Percentiles rank a stretch among this genome's conserved stretches.
Evolutionary conservation across 192 early-diverging fungal species (phyloP).

Genomic region (Umbelopsis sp.): DNA sequence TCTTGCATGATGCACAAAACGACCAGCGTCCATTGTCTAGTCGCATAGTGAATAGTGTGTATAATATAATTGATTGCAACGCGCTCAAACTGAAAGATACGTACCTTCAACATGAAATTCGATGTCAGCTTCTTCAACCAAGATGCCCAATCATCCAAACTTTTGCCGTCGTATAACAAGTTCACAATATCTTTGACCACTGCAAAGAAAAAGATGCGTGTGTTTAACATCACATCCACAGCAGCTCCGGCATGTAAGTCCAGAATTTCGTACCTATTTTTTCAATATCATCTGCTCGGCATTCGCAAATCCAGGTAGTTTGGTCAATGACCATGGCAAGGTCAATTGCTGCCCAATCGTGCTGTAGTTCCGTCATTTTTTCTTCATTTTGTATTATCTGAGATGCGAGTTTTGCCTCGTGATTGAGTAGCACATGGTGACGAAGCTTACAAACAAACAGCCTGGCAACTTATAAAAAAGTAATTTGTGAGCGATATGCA

Average conservation of each 20-base stretch:
- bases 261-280: conserved; percentile 42
- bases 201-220: not conserved
- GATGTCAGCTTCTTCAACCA: conserved; percentile 4
- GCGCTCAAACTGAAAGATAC: no score
- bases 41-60: not conserved
- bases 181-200: not conserved
- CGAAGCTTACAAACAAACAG: conserved; percentile 49
- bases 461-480: conserved; percentile 39
- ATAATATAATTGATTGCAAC: not conserved
- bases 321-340: conserved; percentile 48
- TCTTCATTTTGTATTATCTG: conserved; percentile 35
- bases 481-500: conserved; percentile 15
- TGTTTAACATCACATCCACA: conserved; percentile 3
- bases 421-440: conserved; percentile 46
- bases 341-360: conserved; percentile 49
- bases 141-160: conserved; percentile 7
- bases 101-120: conserved; percentile 18
- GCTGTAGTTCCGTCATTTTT: conserved; percentile 32
- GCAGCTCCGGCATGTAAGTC: conserved; percentile 4
- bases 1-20: conserved; percentile 43
- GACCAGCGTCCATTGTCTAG: conserved; percentile 27
- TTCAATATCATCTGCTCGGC: conserved; percentile 38
- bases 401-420: conserved; percentile 42
- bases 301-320: conserved; percentile 52
- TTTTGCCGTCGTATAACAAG: not conserved